Conservation (phyloP, 345 rosid genomes). For the Lepidium aucheri region DNA sequence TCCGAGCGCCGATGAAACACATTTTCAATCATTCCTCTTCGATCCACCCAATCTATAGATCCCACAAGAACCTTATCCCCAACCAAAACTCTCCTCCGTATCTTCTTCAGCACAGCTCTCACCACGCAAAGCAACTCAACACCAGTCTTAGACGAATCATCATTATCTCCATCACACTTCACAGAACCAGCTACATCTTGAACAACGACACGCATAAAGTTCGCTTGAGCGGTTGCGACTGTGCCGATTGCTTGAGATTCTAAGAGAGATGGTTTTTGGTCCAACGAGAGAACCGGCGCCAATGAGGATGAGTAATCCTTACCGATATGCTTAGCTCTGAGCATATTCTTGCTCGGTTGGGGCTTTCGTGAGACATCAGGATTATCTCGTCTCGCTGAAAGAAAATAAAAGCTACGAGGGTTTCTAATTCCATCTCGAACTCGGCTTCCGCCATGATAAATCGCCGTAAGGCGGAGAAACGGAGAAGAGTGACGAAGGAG, state of each 20-base stretch:
- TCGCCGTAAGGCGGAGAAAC: constrained; percentile 35
- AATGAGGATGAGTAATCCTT: constrained; percentile 68
- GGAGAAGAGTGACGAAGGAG: constrained; percentile 36
- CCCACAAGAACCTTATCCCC: constrained; percentile 87
- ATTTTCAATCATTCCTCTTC: constrained; percentile 81
- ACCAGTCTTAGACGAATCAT: constrained; percentile 23
- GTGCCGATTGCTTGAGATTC: constrained; percentile 81
- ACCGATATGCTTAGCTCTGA: constrained; percentile 49
- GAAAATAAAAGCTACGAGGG: constrained; percentile 21
- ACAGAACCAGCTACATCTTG: constrained; percentile 17
- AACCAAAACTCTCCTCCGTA: constrained; percentile 77
- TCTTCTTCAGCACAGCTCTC: constrained; percentile 84
- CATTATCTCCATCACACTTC: constrained; percentile 7
- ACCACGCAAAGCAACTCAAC: constrained; percentile 87
- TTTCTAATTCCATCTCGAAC: neutral
- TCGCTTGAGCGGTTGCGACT: constrained; percentile 87
- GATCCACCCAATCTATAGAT: constrained; percentile 85
- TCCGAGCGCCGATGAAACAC: constrained; percentile 57
- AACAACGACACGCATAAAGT: constrained; percentile 91
- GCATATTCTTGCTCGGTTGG: constrained; percentile 57
- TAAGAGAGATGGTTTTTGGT: constrained; percentile 42
- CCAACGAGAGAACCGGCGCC: constrained; percentile 54
- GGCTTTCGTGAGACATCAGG: constrained; percentile 40
- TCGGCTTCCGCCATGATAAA: neutral
- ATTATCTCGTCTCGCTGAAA: constrained; percentile 44